phyloP scores from a whole-genome alignment of 2,329 filamentous ascomycete genomes.

The Cryphonectria parasitica region DNA sequence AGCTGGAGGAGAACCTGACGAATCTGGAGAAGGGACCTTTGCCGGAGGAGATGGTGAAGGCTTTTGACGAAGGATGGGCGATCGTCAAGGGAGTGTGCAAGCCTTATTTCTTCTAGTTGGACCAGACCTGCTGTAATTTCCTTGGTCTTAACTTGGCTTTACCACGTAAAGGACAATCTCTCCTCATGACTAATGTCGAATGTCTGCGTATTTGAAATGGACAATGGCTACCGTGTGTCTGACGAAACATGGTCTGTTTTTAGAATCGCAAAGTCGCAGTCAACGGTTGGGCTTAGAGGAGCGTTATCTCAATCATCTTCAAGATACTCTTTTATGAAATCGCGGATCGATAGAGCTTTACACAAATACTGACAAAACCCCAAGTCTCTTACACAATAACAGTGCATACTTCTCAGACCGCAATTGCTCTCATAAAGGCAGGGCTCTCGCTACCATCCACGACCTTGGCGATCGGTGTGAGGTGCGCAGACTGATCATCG shows the following conservation, averaged over 20 bases:
- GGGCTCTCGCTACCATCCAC: slow-evolving; percentile 58
- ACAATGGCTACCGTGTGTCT: no score
- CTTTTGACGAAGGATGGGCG: slow-evolving; percentile 75
- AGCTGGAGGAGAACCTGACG: slow-evolving; percentile 52
- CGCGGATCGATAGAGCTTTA: background rate
- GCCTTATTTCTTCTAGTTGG: slow-evolving; percentile 27
- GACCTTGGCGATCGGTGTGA: slow-evolving; percentile 61
- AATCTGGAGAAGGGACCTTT: slow-evolving; percentile 62
- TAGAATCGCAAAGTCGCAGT: no score
- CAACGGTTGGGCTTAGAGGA: no score
- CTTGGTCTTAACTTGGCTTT: background rate
- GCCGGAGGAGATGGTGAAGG: slow-evolving; percentile 69
- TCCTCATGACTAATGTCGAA: background rate
- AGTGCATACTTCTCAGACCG: slow-evolving; percentile 29
- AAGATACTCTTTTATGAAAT: background rate
- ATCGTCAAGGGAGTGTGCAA: slow-evolving; percentile 54
- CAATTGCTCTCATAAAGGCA: slow-evolving; percentile 55
- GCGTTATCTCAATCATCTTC: background rate
- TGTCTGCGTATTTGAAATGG: no score
- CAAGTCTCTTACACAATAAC: background rate
- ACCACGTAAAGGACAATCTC: background rate
- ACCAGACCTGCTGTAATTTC: background rate
- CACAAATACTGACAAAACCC: background rate
- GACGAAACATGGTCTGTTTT: no score
- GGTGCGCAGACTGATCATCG: slow-evolving; percentile 41